These are phyloP conservation scores for Suillus ampliporus DNA, from an alignment of 768 basidiomycete species.

Conservation along the genomic window DNA sequence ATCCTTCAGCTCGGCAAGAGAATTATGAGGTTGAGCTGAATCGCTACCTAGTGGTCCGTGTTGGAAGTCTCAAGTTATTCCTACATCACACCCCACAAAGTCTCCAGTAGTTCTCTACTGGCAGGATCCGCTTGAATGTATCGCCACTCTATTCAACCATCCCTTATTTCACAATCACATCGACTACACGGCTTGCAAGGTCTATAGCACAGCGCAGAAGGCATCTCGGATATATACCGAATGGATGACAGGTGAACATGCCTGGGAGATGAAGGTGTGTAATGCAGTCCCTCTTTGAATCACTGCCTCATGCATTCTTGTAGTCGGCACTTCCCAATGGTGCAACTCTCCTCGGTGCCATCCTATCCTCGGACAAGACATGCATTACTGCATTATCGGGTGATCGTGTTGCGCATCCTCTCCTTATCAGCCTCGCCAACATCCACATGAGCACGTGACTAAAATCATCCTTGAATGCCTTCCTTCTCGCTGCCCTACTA, in stretches of 20 bases:
- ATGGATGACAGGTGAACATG: slow-evolving; percentile 28
- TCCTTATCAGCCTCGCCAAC: slow-evolving; percentile 38
- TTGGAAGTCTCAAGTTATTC: slow-evolving; percentile 24
- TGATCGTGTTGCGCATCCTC: slow-evolving; percentile 33
- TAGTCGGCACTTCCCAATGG: slow-evolving; percentile 22
- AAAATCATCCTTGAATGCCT: slow-evolving; percentile 33
- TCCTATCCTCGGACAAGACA: slow-evolving; percentile 41
- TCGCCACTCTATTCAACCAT: slow-evolving; percentile 25
- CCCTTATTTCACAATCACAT: slow-evolving; percentile 26
- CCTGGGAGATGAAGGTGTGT: slow-evolving; percentile 36
- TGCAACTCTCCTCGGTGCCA: slow-evolving; percentile 26
- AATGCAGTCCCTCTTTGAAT: background rate
- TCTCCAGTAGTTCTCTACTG: slow-evolving; percentile 28
- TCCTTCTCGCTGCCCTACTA: slow-evolving; percentile 30
- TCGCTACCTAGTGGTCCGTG: slow-evolving; percentile 24
- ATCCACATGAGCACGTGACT: slow-evolving; percentile 30
- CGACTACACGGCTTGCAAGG: slow-evolving; percentile 20
- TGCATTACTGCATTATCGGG: slow-evolving; percentile 37
- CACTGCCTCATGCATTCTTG: background rate
- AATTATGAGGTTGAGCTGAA: slow-evolving; percentile 23
- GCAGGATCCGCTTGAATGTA: slow-evolving; percentile 30
- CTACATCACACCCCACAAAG: slow-evolving; percentile 23
- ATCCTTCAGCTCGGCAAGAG: slow-evolving; percentile 32
- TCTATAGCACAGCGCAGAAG: slow-evolving; percentile 15
- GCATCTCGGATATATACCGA: slow-evolving; percentile 22